These are phyloP conservation scores for Ascodesmis nigricans DNA, from an alignment of 495 filamentous ascomycete genomes.

Conservation along the genomic window DNA sequence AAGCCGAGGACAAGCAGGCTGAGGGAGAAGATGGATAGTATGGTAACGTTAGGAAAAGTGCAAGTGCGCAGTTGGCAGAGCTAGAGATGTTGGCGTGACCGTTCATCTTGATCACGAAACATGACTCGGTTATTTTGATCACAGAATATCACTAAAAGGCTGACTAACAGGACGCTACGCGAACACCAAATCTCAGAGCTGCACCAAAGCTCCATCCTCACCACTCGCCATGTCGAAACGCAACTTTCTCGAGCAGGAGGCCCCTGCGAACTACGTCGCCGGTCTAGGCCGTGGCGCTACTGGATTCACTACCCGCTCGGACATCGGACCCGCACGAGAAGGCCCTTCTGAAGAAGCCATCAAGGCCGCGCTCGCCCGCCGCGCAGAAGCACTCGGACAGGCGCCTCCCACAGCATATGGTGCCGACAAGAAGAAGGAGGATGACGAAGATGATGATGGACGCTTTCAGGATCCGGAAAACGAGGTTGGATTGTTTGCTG, in stretches of 20 bases:
- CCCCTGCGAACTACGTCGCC: conserved; percentile 95
- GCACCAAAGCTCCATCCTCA: conserved; percentile 1
- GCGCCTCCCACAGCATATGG: conserved; percentile 66
- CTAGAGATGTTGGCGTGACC: too few relatives aligned
- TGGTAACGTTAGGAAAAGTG: too few relatives aligned
- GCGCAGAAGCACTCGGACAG: conserved; percentile 63
- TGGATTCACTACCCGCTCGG: conserved; percentile 90
- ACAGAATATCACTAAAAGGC: too few relatives aligned
- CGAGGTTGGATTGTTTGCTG: conserved; percentile 84
- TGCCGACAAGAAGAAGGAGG: conserved; percentile 55
- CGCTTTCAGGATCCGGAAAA: conserved; percentile 93
- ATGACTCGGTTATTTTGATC: too few relatives aligned
- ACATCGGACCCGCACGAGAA: conserved; percentile 88
- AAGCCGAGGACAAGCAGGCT: too few relatives aligned
- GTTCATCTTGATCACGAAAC: too few relatives aligned
- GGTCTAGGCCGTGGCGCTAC: conserved; percentile 95
- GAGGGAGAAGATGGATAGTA: too few relatives aligned
- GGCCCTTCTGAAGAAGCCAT: conserved; percentile 95
- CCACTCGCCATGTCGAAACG: conserved; percentile 43
- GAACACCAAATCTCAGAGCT: too few relatives aligned
- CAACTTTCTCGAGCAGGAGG: conserved; percentile 76
- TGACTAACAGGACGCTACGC: too few relatives aligned
- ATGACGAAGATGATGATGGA: conserved; percentile 58
- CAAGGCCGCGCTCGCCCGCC: conserved; percentile 84
- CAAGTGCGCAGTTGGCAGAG: too few relatives aligned